A percentile compares a stretch with the other conserved stretches of the same genome.
phyloP scores from a whole-genome alignment of 1,284 basidiomycete genomes.

The Kalmanozyma brasiliensis region DNA sequence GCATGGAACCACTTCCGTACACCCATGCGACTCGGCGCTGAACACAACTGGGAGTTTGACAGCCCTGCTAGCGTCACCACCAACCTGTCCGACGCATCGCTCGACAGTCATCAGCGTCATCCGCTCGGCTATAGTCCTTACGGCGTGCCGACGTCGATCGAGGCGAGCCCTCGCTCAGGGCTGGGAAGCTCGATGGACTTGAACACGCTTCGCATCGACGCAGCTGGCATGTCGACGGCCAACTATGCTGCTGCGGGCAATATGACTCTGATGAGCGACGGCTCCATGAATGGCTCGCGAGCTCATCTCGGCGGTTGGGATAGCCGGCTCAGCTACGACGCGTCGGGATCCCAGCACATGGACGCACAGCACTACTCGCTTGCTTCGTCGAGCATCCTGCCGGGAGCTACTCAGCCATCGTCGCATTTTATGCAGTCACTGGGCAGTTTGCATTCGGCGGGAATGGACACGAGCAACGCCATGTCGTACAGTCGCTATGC shows the following conservation, averaged over 20 bases:
- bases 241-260: background rate
- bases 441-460: background rate
- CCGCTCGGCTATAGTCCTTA: slow-evolving; percentile 32
- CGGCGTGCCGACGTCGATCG: slow-evolving; percentile 28
- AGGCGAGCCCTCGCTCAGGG: slow-evolving; percentile 32
- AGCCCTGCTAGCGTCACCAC: slow-evolving; percentile 41
- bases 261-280: slow-evolving; percentile 9
- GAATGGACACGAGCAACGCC: slow-evolving; percentile 6
- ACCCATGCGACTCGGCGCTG: slow-evolving; percentile 10
- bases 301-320: slow-evolving; percentile 17
- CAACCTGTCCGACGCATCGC: slow-evolving; percentile 38
- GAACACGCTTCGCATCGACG: slow-evolving; percentile 34
- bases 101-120: slow-evolving; percentile 28
- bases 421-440: background rate
- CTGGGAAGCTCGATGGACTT: slow-evolving; percentile 38
- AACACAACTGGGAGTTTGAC: slow-evolving; percentile 36
- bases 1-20: slow-evolving; percentile 35
- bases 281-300: slow-evolving; percentile 5
- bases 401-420: background rate
- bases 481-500: slow-evolving; percentile 11
- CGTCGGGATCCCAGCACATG: slow-evolving; percentile 4
- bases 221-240: slow-evolving; percentile 15
- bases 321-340: slow-evolving; percentile 9
- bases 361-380: slow-evolving; percentile 14
- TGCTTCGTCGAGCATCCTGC: slow-evolving; percentile 1